Conservation (phyloP, 495 filamentous ascomycete species). For the Cercophora sp. region DNA sequence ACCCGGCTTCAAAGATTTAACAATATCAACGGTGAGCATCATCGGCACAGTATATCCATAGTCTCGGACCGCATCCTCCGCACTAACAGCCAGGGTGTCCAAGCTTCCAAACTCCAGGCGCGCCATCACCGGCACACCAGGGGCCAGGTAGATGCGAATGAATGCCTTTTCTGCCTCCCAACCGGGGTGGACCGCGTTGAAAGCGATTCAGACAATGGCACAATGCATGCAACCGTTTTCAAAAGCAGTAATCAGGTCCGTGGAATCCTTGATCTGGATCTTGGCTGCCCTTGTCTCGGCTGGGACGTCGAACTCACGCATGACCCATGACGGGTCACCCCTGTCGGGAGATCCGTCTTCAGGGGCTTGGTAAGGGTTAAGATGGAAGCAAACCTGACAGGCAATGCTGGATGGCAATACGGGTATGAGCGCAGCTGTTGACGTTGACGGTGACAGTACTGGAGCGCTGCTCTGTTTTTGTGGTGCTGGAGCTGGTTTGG, state of each 20-base stretch:
- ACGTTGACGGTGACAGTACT: neutral
- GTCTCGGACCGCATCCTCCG: neutral
- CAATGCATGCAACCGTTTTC: constrained; percentile 8
- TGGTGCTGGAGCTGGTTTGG: neutral
- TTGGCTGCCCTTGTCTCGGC: neutral
- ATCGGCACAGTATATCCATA: neutral
- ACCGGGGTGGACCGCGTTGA: constrained; percentile 2
- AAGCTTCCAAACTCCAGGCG: neutral
- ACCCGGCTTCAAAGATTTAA: neutral
- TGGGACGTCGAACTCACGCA: neutral
- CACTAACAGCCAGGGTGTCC: neutral
- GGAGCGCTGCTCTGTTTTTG: neutral
- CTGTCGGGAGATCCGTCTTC: neutral
- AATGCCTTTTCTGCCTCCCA: constrained; percentile 9
- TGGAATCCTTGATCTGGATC: neutral
- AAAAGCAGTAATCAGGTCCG: neutral
- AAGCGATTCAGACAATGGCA: neutral
- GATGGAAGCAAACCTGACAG: constrained; percentile 1
- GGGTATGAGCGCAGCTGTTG: neutral
- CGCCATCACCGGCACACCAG: constrained; percentile 9
- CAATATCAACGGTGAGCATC: neutral
- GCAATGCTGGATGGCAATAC: neutral
- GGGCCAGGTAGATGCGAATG: constrained; percentile 7
- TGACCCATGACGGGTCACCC: neutral
- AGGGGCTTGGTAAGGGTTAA: neutral